phyloP scores from a whole-genome alignment of 345 rosid species.

The Kandelia obovata region DNA sequence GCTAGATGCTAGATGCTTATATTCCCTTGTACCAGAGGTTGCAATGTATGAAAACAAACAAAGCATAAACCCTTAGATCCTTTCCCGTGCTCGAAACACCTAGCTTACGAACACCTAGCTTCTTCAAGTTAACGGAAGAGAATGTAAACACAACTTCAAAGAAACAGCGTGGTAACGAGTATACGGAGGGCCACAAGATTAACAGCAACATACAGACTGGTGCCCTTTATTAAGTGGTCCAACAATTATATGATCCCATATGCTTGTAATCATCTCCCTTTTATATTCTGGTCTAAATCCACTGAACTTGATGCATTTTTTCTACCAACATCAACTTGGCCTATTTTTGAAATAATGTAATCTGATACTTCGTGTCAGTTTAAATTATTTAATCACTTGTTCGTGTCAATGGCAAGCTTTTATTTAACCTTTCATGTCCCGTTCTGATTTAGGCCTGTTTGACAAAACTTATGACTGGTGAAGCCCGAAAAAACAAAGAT shows the following conservation, averaged over 20 bases:
- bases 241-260: constrained; percentile 24
- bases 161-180: neutral
- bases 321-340: neutral
- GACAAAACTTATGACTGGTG: neutral
- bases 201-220: constrained; percentile 28
- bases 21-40: neutral
- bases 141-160: neutral
- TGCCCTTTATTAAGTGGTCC: constrained; percentile 39
- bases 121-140: constrained; percentile 1
- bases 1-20: constrained; percentile 11
- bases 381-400: too few species aligned
- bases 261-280: neutral
- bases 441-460: neutral
- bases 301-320: neutral
- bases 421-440: neutral
- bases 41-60: neutral
- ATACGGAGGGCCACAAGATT: constrained; percentile 31
- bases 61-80: constrained; percentile 13
- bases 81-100: neutral
- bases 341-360: too few species aligned
- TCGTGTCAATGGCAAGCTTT: neutral
- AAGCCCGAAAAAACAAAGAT: neutral
- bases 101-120: neutral
- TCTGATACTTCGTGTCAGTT: too few species aligned
- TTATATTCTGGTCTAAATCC: neutral